phyloP scores from a whole-genome alignment of 768 basidiomycete genomes.

The Pulveroboletus sp. region DNA sequence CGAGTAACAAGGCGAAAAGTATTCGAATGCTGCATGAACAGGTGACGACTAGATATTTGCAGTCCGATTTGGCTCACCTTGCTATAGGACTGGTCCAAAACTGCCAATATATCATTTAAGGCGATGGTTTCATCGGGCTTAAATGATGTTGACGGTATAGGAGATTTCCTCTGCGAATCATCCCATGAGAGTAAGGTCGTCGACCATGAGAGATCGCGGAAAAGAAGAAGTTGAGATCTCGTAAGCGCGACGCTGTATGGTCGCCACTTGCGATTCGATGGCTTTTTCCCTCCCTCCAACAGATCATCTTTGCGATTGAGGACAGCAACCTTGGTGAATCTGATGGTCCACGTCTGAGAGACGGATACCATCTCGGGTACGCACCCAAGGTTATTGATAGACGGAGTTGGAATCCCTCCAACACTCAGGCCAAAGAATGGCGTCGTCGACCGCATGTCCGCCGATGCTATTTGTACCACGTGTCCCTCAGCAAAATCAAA shows the following conservation, averaged over 20 bases:
- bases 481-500: slow-evolving; percentile 59
- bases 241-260: slow-evolving; percentile 83
- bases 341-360: slow-evolving; percentile 47
- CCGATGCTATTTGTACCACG: slow-evolving; percentile 52
- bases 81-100: slow-evolving; percentile 73
- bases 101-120: slow-evolving; percentile 73
- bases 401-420: slow-evolving; percentile 32
- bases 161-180: slow-evolving; percentile 32
- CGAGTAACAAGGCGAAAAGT: slow-evolving; percentile 77
- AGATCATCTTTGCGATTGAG: slow-evolving; percentile 82
- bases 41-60: slow-evolving; percentile 2
- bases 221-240: slow-evolving; percentile 87
- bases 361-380: slow-evolving; percentile 23
- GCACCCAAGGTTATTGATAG: slow-evolving; percentile 27
- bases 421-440: slow-evolving; percentile 43
- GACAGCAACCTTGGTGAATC: slow-evolving; percentile 76
- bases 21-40: slow-evolving; percentile 46
- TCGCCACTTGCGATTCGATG: slow-evolving; percentile 83
- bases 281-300: slow-evolving; percentile 72
- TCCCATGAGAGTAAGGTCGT: slow-evolving; percentile 43
- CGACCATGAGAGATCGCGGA: slow-evolving; percentile 68
- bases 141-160: slow-evolving; percentile 44
- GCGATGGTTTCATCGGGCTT: slow-evolving; percentile 87
- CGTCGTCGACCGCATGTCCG: slow-evolving; percentile 39
- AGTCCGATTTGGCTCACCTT: slow-evolving; percentile 50